phyloP scores from a whole-genome alignment of 306 rosid species.

The Aeschynomene evenia region DNA sequence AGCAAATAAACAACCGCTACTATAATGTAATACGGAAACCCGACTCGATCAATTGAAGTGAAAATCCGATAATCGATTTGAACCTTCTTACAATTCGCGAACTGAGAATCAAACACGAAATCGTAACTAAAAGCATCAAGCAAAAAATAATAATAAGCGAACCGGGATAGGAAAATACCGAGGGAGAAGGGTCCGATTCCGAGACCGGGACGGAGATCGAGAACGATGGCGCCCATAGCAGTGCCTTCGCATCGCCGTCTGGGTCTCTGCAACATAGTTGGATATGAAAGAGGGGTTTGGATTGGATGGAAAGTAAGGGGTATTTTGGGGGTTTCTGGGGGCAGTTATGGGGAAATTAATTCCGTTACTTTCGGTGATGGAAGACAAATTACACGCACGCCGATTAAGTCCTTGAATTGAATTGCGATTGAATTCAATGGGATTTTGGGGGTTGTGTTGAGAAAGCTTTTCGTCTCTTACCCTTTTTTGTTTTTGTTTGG shows the following conservation, averaged over 20 bases:
- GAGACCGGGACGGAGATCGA: constrained; percentile 90
- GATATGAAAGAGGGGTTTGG: not conserved
- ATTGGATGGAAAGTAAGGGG: too few relatives aligned
- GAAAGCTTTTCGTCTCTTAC: not conserved
- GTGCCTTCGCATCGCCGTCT: constrained; percentile 97
- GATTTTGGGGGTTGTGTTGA: not conserved
- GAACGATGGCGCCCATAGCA: constrained; percentile 97
- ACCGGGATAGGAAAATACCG: constrained; percentile 39
- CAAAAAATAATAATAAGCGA: not conserved
- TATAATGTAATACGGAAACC: not conserved
- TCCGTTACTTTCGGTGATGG: constrained; percentile 46
- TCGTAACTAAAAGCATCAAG: not conserved
- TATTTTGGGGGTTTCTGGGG: constrained; percentile 1
- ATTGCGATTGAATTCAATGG: not conserved
- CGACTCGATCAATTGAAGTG: not conserved
- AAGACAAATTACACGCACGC: not conserved
- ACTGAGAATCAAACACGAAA: not conserved
- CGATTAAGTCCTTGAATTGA: not conserved
- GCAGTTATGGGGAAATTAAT: not conserved
- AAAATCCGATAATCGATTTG: not conserved
- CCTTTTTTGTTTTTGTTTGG: not conserved
- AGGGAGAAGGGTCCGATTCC: constrained; percentile 90
- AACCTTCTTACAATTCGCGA: not conserved
- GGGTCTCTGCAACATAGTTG: constrained; percentile 68
- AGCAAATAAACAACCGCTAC: not conserved